A percentile compares a stretch with the other conserved stretches of the same genome.
phyloP scores from a whole-genome alignment of 106 monocot genomes.

The Dendrobium chrysotoxum region DNA sequence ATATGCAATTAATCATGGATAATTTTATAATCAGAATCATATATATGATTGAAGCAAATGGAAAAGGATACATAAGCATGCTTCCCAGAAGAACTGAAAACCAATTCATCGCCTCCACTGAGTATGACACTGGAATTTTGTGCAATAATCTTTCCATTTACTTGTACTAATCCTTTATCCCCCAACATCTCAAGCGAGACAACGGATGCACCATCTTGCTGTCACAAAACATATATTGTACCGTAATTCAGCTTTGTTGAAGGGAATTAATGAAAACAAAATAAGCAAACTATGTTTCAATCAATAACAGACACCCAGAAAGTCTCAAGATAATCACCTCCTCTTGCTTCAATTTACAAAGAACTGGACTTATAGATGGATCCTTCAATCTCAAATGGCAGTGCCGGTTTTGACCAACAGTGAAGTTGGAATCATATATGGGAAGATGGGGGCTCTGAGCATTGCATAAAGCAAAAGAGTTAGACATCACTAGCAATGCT shows the following conservation, averaged over 20 bases:
- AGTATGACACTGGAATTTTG: slow-evolving; percentile 54
- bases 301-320: neutral
- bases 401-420: slow-evolving; percentile 54
- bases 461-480: slow-evolving; percentile 2
- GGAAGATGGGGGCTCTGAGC: slow-evolving; percentile 60
- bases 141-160: slow-evolving; percentile 80
- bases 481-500: neutral
- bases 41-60: neutral
- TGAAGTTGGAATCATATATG: slow-evolving; percentile 46
- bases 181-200: slow-evolving; percentile 64
- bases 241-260: neutral
- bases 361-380: slow-evolving; percentile 37
- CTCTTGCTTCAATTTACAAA: slow-evolving; percentile 58
- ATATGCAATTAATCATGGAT: neutral
- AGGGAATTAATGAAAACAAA: neutral
- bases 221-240: slow-evolving; percentile 12
- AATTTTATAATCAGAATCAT: neutral
- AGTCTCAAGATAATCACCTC: slow-evolving; percentile 35
- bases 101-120: slow-evolving; percentile 79
- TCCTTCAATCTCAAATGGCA: slow-evolving; percentile 57
- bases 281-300: neutral
- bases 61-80: slow-evolving; percentile 97
- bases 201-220: slow-evolving; percentile 52
- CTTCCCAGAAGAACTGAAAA: slow-evolving; percentile 72
- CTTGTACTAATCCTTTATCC: slow-evolving; percentile 58